These are phyloP conservation scores for Aeminium ludgeri DNA, from an alignment of 495 filamentous ascomycete genomes.

Conservation along the genomic window DNA sequence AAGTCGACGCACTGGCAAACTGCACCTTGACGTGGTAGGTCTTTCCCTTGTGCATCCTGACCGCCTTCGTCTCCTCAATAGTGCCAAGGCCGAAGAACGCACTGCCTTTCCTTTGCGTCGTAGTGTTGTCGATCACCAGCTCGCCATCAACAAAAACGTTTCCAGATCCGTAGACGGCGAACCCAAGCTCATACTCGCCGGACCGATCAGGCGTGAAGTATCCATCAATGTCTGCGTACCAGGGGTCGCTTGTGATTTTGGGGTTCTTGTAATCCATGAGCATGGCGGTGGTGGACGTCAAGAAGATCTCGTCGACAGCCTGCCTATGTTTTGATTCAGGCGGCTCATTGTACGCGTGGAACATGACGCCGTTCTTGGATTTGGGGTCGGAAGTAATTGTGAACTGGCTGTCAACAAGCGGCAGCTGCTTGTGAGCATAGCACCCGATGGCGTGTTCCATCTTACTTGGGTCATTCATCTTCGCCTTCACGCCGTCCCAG, in stretches of 20 bases:
- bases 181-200: constrained; percentile 58
- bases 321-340: constrained; percentile 27
- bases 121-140: constrained; percentile 52
- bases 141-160: constrained; percentile 51
- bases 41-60: constrained; percentile 40
- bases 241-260: constrained; percentile 36
- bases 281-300: constrained; percentile 38
- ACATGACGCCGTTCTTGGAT: constrained; percentile 37
- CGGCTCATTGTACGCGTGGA: constrained; percentile 43
- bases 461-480: constrained; percentile 17
- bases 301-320: constrained; percentile 36
- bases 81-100: constrained; percentile 46
- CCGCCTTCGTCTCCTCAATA: constrained; percentile 40
- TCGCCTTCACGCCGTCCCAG: constrained; percentile 45
- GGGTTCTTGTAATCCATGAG: constrained; percentile 48
- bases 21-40: constrained; percentile 44
- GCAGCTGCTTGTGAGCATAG: constrained; percentile 15
- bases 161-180: constrained; percentile 60
- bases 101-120: constrained; percentile 41
- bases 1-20: constrained; percentile 48
- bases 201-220: constrained; percentile 39
- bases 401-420: constrained; percentile 11
- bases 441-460: constrained; percentile 11
- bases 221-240: constrained; percentile 48
- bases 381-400: constrained; percentile 12